These are phyloP conservation scores for Ascochyta viciae-villosae DNA, from an alignment of 2,329 filamentous ascomycete species.

Conservation along the genomic window DNA sequence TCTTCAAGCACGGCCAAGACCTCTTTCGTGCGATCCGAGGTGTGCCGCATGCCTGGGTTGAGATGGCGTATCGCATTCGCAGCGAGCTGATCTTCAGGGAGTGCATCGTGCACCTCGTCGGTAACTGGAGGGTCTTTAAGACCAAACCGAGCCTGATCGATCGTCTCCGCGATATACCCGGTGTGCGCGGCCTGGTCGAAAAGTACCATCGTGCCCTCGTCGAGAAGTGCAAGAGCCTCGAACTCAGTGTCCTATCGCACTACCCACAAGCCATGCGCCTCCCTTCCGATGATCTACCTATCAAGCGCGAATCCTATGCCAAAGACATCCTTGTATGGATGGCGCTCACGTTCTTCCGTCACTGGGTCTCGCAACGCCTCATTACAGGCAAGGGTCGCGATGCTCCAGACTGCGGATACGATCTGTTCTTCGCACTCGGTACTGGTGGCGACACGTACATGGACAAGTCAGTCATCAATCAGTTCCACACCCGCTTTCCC, in stretches of 20 bases:
- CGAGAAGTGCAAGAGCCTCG: constrained; percentile 38
- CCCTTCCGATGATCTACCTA: constrained; percentile 37
- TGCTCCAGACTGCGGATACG: constrained; percentile 55
- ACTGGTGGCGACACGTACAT: constrained; percentile 55
- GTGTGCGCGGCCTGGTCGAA: constrained; percentile 39
- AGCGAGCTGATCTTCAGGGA: constrained; percentile 56
- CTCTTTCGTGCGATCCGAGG: constrained; percentile 55
- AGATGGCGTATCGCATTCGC: constrained; percentile 54
- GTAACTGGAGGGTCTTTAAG: constrained; percentile 48
- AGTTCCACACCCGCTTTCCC: constrained; percentile 52
- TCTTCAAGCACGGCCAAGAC: constrained; percentile 56
- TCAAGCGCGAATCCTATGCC: constrained; percentile 53
- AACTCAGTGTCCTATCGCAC: constrained; percentile 30
- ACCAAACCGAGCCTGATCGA: constrained; percentile 7
- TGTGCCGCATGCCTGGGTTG: constrained; percentile 55
- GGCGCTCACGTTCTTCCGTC: constrained; percentile 55
- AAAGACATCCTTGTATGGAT: constrained; percentile 62
- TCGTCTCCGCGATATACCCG: constrained; percentile 26
- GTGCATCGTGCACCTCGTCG: constrained; percentile 54
- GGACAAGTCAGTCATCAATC: constrained; percentile 44
- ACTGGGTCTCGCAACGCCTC: constrained; percentile 55
- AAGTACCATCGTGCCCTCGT: constrained; percentile 39
- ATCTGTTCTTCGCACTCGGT: constrained; percentile 53
- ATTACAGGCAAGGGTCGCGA: constrained; percentile 48
- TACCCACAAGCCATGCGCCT: constrained; percentile 39